Evolutionary conservation across 768 basidiomycete genomes (phyloP).

Genomic region (Postia placenta): DNA sequence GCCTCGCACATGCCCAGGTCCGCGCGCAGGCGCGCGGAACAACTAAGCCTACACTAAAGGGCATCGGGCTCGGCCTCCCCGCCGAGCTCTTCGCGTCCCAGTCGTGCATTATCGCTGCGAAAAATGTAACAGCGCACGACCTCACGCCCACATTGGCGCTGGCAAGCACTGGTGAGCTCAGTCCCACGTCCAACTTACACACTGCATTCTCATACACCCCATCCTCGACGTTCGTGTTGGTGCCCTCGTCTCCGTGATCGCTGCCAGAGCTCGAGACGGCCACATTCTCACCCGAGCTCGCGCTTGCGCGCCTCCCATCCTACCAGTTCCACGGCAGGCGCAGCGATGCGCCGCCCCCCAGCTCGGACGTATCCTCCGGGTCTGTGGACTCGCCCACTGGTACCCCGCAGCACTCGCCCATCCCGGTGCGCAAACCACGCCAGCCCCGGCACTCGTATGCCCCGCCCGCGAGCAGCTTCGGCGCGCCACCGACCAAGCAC

Average conservation of each 20-base stretch:
- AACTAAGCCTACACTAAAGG: conserved; percentile 1
- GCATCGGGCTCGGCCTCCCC: conserved; percentile 2
- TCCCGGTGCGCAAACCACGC: too few species aligned
- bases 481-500: not conserved
- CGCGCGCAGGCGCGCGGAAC: conserved; percentile 8
- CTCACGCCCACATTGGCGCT: too few species aligned
- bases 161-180: not conserved
- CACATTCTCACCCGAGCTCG: not conserved
- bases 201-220: not conserved
- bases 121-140: not conserved
- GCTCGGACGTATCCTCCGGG: too few species aligned
- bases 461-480: not conserved
- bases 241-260: not conserved
- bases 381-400: too few species aligned
- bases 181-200: not conserved
- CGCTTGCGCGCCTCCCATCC: not conserved
- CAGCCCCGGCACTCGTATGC: not conserved
- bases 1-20: not conserved
- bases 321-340: not conserved
- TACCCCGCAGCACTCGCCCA: not conserved
- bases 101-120: not conserved
- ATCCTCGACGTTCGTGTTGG: not conserved
- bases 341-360: too few species aligned
- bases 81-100: not conserved
- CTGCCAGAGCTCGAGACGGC: too few species aligned